Conservation (phyloP, 495 filamentous ascomycete genomes). For the Glonium stellatum region DNA sequence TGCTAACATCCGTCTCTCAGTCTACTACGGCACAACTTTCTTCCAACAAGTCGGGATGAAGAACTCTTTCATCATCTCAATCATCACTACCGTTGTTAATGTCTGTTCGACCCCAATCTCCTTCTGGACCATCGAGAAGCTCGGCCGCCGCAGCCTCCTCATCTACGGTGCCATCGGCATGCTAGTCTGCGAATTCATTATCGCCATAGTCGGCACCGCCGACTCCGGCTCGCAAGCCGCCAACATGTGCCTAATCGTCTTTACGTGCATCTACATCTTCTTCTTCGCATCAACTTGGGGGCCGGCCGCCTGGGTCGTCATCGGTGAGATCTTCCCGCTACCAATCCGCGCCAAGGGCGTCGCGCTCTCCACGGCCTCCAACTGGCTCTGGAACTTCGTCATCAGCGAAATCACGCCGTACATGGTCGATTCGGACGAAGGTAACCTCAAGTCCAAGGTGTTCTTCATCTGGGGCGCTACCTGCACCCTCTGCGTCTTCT, state of each 20-base stretch:
- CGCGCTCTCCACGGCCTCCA: slow-evolving; percentile 70
- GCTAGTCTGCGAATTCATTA: slow-evolving; percentile 78
- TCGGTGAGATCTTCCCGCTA: slow-evolving; percentile 81
- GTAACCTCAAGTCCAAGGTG: slow-evolving; percentile 62
- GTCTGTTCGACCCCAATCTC: slow-evolving; percentile 73
- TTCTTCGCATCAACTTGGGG: slow-evolving; percentile 42
- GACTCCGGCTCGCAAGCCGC: slow-evolving; percentile 21
- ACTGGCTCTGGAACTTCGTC: slow-evolving; percentile 75
- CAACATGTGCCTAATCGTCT: slow-evolving; percentile 30
- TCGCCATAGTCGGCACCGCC: slow-evolving; percentile 59
- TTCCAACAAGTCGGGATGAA: slow-evolving; percentile 58
- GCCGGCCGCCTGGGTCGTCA: slow-evolving; percentile 68
- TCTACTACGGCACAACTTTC: slow-evolving; percentile 82
- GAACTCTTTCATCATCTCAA: slow-evolving; percentile 69
- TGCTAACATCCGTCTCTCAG: slow-evolving; percentile 5
- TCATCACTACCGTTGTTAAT: slow-evolving; percentile 81
- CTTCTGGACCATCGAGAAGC: slow-evolving; percentile 75
- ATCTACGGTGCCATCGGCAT: slow-evolving; percentile 74
- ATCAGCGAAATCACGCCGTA: slow-evolving; percentile 72
- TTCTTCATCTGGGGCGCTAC: slow-evolving; percentile 74
- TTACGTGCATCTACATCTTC: slow-evolving; percentile 52
- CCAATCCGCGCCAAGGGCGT: slow-evolving; percentile 77
- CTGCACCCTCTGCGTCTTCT: slow-evolving; percentile 59
- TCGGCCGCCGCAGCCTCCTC: slow-evolving; percentile 74
- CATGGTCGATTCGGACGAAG: slow-evolving; percentile 56